Evolutionary conservation across 371 early-diverging fungal species (phyloP).

Genomic region (Mortierella sp.): DNA sequence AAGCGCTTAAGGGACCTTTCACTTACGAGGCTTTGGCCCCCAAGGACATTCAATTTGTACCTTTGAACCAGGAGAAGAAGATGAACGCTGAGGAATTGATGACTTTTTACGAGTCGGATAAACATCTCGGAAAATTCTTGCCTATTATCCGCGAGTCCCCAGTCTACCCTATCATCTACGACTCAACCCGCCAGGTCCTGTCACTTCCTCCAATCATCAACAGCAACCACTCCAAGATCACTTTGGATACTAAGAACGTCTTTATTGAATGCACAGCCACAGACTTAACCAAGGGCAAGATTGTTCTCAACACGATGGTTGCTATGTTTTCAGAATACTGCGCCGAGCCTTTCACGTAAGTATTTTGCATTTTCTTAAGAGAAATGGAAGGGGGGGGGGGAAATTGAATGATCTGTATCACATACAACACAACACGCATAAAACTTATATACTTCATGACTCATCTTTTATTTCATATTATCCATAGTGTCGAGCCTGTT

Average conservation of each 20-base stretch:
- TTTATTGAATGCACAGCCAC: slow-evolving; percentile 99
- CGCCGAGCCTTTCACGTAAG: slow-evolving; percentile 89
- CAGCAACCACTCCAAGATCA: slow-evolving; percentile 98
- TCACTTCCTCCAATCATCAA: slow-evolving; percentile 99
- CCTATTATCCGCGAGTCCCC: slow-evolving; percentile 94
- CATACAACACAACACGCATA: not conserved
- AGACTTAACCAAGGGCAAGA: slow-evolving; percentile 95
- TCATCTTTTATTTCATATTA: slow-evolving; percentile 4
- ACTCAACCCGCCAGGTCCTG: slow-evolving; percentile 87
- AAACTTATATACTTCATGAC: not conserved
- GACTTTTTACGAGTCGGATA: slow-evolving; percentile 89
- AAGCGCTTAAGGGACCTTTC: slow-evolving; percentile 95
- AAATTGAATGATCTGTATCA: not conserved
- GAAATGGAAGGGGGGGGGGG: not conserved
- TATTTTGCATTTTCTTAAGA: slow-evolving; percentile 15
- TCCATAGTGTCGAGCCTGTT: slow-evolving; percentile 88
- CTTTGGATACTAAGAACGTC: slow-evolving; percentile 95
- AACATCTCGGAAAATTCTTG: slow-evolving; percentile 92
- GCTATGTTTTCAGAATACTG: slow-evolving; percentile 97
- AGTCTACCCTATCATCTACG: slow-evolving; percentile 94
- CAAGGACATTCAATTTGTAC: slow-evolving; percentile 93
- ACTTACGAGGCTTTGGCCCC: slow-evolving; percentile 94
- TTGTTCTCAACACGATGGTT: slow-evolving; percentile 93
- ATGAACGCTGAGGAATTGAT: slow-evolving; percentile 94
- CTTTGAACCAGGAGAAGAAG: slow-evolving; percentile 92